Conservation (phyloP, 441 rosid species). For the Arabidopsis hybrid region DNA sequence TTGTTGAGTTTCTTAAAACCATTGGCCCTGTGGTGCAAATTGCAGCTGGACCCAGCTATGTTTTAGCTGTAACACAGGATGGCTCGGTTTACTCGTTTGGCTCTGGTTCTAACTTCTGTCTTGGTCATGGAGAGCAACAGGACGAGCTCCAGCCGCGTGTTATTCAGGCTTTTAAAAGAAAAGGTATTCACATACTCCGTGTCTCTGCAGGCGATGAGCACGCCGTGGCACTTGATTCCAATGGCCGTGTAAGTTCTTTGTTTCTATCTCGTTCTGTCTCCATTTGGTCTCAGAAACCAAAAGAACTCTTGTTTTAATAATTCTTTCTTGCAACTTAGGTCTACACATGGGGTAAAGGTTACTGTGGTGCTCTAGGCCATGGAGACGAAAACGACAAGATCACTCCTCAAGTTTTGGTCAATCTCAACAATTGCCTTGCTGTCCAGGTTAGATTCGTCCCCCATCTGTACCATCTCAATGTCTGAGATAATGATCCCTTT, state of each 20-base stretch:
- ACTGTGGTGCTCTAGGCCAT: constrained; percentile 97
- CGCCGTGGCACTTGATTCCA: constrained; percentile 93
- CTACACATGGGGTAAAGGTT: constrained; percentile 98
- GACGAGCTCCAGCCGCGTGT: constrained; percentile 80
- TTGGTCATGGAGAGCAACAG: constrained; percentile 97
- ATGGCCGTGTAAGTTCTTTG: constrained; percentile 72
- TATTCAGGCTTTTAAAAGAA: constrained; percentile 76
- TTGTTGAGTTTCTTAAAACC: constrained; percentile 57
- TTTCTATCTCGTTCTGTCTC: constrained; percentile 26
- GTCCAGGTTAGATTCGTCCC: constrained; percentile 69
- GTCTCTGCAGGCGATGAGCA: constrained; percentile 99
- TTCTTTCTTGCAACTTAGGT: constrained; percentile 56
- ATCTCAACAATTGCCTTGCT: constrained; percentile 68
- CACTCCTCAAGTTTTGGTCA: constrained; percentile 67
- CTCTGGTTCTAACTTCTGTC: constrained; percentile 89
- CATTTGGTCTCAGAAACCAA: constrained; percentile 14
- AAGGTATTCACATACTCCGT: constrained; percentile 72
- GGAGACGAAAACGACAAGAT: constrained; percentile 95
- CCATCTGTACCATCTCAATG: constrained; percentile 14
- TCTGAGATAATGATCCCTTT: constrained; percentile 5
- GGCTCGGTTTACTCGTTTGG: constrained; percentile 93
- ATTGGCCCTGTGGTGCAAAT: constrained; percentile 77
- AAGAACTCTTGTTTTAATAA: constrained; percentile 11
- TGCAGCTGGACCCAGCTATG: constrained; percentile 93
- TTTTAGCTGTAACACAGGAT: constrained; percentile 64